Evolutionary conservation across 257 asterid species (phyloP), one percentile per base, ranked within the genome.

Genomic region (Solanum paucissectum): DNA sequence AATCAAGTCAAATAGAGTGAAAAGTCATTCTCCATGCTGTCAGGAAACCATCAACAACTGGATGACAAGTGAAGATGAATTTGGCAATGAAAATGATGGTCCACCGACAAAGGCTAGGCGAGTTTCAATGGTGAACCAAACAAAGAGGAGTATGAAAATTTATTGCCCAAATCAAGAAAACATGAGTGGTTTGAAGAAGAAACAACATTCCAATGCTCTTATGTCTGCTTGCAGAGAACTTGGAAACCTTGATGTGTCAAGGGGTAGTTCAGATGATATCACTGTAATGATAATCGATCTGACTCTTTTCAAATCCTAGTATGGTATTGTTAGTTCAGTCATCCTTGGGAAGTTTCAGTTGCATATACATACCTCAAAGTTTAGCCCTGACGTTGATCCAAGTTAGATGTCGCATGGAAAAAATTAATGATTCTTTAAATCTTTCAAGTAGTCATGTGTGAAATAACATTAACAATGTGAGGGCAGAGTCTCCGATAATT

Each of bases 231-330:
- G 97, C 88, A 92, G 94, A 91, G 94, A 93, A 91, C 98, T 96
- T 83, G 95, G 90, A 76, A 89, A 88, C 52, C 96, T 94, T 84
- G 98, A 98, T 37, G 93, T 92, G 83, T 86, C 82, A 3, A 92
- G 98, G 93, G 99, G 98, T 58, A 93, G 98, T 92, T 90, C 92
- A 90, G 98, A 94, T 89, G 98, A 95, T 87, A 90, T 94, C 82
- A 96, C 98, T 3, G 98, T 93, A 32, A 94, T 94, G 96, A 89
- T 96, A 85, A 89, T 95, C 32, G 96, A 95, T 90, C 88, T 96
- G 40, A 90, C 36, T 40, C 89, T 82, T 52, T 90, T 87, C 64
- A 91, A 71, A 86, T 58, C 86, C 36, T 88, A 58, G 37, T 27
- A 33, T 33, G 34, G 34, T 33, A 33, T 33, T 33, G 34, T 33